phyloP scores from a whole-genome alignment of 2,329 filamentous ascomycete genomes.

The Trematosphaeria pertusa region DNA sequence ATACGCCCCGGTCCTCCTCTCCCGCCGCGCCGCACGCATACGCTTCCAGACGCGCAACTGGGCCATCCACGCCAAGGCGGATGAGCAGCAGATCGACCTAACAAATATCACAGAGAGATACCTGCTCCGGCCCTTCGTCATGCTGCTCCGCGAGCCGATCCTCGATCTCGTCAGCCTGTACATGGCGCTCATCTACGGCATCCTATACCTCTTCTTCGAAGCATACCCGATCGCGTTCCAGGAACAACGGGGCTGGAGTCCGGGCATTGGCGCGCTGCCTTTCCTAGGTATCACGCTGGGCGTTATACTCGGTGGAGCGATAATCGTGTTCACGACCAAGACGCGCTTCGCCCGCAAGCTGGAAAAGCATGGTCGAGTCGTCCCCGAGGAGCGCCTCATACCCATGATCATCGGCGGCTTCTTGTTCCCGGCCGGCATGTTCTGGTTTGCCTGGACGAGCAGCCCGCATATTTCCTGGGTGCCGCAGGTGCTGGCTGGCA shows the following conservation, averaged over 20 bases:
- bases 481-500: conserved; percentile 50
- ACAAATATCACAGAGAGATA: conserved; percentile 53
- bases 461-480: conserved; percentile 52
- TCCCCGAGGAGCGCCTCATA: conserved; percentile 56
- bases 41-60: conserved; percentile 57
- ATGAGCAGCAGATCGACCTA: conserved; percentile 51
- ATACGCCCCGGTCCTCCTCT: conserved; percentile 57
- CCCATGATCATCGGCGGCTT: conserved; percentile 62
- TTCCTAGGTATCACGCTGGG: conserved; percentile 27
- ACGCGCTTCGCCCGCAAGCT: conserved; percentile 43
- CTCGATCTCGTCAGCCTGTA: conserved; percentile 25
- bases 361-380: conserved; percentile 35
- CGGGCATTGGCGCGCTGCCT: conserved; percentile 49
- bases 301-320: conserved; percentile 17
- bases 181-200: conserved; percentile 52
- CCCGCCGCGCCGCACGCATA: conserved; percentile 56
- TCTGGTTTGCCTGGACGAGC: conserved; percentile 63
- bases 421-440: conserved; percentile 56
- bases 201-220: conserved; percentile 57
- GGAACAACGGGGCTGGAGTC: conserved; percentile 37
- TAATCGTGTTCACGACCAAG: conserved; percentile 44
- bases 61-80: conserved; percentile 54
- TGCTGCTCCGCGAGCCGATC: conserved; percentile 31
- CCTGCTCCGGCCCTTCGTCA: conserved; percentile 35
- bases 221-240: conserved; percentile 57